These are phyloP conservation scores for Gracilariopsis chorda DNA, from an alignment of 23 red algal species.

Conservation along the genomic window DNA sequence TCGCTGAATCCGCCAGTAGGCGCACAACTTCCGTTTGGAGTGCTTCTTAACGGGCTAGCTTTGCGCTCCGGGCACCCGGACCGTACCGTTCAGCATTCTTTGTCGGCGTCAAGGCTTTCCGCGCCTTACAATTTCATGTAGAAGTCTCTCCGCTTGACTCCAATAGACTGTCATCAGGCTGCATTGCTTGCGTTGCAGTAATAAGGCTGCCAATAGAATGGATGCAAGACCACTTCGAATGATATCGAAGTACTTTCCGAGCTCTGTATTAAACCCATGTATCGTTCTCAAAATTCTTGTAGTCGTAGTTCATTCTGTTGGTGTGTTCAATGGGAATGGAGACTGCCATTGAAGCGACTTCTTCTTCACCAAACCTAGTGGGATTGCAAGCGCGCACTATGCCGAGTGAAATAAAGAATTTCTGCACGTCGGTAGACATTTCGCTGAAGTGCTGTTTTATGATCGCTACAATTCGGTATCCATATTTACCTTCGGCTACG, in stretches of 20 bases:
- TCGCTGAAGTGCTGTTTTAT: neutral
- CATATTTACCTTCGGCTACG: neutral
- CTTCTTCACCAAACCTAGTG: slow-evolving; percentile 8
- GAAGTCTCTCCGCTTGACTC: neutral
- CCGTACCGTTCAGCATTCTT: neutral
- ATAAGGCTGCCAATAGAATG: neutral
- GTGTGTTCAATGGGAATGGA: neutral
- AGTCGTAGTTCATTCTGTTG: slow-evolving; percentile 13
- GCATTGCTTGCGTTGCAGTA: neutral
- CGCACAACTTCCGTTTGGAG: neutral
- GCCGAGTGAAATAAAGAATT: slow-evolving; percentile 3
- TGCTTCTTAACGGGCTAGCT: slow-evolving; percentile 22
- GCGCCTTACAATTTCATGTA: neutral
- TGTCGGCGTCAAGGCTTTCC: neutral
- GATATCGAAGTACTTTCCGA: neutral
- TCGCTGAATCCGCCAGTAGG: neutral
- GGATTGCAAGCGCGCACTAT: neutral
- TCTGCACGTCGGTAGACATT: neutral
- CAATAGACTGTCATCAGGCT: neutral
- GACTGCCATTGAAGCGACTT: neutral
- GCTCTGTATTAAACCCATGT: neutral
- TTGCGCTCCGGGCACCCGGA: neutral
- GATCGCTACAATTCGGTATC: neutral
- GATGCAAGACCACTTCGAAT: neutral
- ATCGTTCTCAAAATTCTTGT: neutral